Evolutionary conservation across 257 asterid species (phyloP), one percentile per base, ranked within the genome.

Genomic region (Verbena officinalis): DNA sequence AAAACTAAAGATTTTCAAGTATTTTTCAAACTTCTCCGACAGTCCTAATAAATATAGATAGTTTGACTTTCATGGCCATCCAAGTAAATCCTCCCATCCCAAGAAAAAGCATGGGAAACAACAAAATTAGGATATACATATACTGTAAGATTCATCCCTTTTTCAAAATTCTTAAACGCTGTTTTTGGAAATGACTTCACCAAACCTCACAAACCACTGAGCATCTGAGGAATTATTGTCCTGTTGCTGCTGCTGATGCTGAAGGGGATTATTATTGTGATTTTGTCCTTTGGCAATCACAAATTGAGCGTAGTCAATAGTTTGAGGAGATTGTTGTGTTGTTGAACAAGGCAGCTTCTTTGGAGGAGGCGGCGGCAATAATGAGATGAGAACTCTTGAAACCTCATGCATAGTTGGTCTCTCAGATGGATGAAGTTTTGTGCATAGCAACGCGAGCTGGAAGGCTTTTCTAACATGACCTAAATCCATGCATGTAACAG

Each of bases 331-430:
- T 27, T 27, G 33, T n/a, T n/a, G n/a, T 20, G 68, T 54, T 19
- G 70, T 49, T 10, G 77, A 33, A 63, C 65, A 43, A 9, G 73
- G 75, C 39, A 84, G 84, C 36, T 70, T 58, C 5, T 27, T 2
- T 2, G 33, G 33, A 0, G 86, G 82, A 7, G 81, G 90, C 1
- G 86, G 82, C 0, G 92, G 94, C 60, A 83, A 80, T 71, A 94
- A 48, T 0, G 99, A 90, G 16, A 79, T 23, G 2, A 94, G 93
- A 4, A 94, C 95, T 70, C 84, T 75, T 0, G 93, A 77, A 45
- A 94, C 96, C 66, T 94, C 96, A 3, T 88, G 93, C 98, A 94
- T 94, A 0, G 96, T 84, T 11, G 99, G 99, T 49, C 99, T 80
- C 77, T 90, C 96, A 0, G 81, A 77, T 1, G 96, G 95, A 23